Percentiles rank a stretch among this genome's conserved stretches.
Conservation (phyloP, 2,329 filamentous ascomycete species). For the Verticillium isaacii region DNA sequence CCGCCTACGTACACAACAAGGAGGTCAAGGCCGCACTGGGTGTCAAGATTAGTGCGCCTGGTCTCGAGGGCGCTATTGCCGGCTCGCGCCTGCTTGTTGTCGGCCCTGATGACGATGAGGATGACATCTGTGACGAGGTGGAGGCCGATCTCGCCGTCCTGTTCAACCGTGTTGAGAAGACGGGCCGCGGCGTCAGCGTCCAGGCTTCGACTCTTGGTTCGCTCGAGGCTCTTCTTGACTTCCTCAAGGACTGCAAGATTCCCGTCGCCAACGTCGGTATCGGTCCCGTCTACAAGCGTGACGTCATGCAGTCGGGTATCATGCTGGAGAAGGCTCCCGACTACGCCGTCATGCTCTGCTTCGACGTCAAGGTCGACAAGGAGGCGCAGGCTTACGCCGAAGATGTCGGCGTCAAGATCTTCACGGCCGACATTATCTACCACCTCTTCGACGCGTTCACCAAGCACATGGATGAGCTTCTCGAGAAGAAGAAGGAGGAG, state of each 20-base stretch:
- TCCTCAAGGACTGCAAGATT: slow-evolving; percentile 93
- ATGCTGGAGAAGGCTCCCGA: slow-evolving; percentile 97
- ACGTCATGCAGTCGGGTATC: slow-evolving; percentile 90
- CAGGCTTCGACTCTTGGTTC: slow-evolving; percentile 97
- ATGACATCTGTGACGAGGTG: slow-evolving; percentile 93
- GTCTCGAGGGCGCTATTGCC: slow-evolving; percentile 92
- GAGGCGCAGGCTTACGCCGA: slow-evolving; percentile 89
- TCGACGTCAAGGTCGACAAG: slow-evolving; percentile 99
- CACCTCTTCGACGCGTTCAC: slow-evolving; percentile 97
- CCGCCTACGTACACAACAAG: slow-evolving; percentile 97
- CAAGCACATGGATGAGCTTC: slow-evolving; percentile 82
- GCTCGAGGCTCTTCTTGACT: slow-evolving; percentile 91
- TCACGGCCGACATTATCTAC: slow-evolving; percentile 98
- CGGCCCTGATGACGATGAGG: slow-evolving; percentile 91
- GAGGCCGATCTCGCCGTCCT: slow-evolving; percentile 90
- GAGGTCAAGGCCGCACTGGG: slow-evolving; percentile 96
- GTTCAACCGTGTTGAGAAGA: slow-evolving; percentile 85
- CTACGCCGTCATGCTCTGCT: slow-evolving; percentile 98
- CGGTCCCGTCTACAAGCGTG: slow-evolving; percentile 94
- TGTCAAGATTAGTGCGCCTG: slow-evolving; percentile 97
- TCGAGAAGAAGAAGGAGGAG: slow-evolving; percentile 92
- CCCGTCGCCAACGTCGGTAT: slow-evolving; percentile 97
- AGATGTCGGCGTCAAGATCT: slow-evolving; percentile 93
- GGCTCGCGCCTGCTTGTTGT: slow-evolving; percentile 93
- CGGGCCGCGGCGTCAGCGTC: slow-evolving; percentile 90